These are phyloP conservation scores for Arthrobotrys conoides DNA, from an alignment of 2,329 filamentous ascomycete species.

Conservation along the genomic window DNA sequence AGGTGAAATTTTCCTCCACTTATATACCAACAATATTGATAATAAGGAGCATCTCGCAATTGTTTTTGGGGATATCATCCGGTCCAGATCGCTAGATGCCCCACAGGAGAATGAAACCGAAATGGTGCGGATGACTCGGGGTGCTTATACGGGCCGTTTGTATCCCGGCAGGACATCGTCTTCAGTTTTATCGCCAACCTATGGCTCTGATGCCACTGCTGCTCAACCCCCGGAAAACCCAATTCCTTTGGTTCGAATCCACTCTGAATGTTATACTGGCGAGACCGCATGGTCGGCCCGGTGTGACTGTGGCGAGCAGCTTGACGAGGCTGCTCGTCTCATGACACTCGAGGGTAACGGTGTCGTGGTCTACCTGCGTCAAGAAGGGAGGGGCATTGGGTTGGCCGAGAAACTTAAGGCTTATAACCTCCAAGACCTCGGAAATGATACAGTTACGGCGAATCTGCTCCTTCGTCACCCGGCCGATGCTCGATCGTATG, in stretches of 20 bases:
- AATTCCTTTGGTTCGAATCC: slow-evolving; percentile 88
- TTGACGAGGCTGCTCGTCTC: slow-evolving; percentile 93
- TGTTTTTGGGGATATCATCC: slow-evolving; percentile 90
- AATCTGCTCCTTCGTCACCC: slow-evolving; percentile 92
- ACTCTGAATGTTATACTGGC: slow-evolving; percentile 98
- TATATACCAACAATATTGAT: slow-evolving; percentile 93
- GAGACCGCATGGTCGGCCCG: slow-evolving; percentile 98
- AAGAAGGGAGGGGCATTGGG: slow-evolving; percentile 96
- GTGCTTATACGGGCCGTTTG: slow-evolving; percentile 89
- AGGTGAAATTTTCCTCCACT: slow-evolving; percentile 95
- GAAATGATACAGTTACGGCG: slow-evolving; percentile 97
- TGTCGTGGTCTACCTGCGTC: slow-evolving; percentile 93
- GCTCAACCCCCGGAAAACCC: slow-evolving; percentile 20
- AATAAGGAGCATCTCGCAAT: slow-evolving; percentile 97
- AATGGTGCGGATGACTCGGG: slow-evolving; percentile 91
- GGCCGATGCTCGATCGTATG: slow-evolving; percentile 93
- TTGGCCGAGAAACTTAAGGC: slow-evolving; percentile 96
- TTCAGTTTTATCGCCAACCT: slow-evolving; percentile 15
- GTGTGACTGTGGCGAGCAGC: slow-evolving; percentile 97
- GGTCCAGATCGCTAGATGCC: slow-evolving; percentile 79
- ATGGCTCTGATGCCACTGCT: slow-evolving; percentile 17
- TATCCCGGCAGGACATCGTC: slow-evolving; percentile 83
- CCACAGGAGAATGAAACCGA: slow-evolving; percentile 83
- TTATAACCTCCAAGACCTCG: slow-evolving; percentile 96
- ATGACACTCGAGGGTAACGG: slow-evolving; percentile 84